Evolutionary conservation across 2,329 filamentous ascomycete species (phyloP).

Genomic region (Domatiomyces catenatus): DNA sequence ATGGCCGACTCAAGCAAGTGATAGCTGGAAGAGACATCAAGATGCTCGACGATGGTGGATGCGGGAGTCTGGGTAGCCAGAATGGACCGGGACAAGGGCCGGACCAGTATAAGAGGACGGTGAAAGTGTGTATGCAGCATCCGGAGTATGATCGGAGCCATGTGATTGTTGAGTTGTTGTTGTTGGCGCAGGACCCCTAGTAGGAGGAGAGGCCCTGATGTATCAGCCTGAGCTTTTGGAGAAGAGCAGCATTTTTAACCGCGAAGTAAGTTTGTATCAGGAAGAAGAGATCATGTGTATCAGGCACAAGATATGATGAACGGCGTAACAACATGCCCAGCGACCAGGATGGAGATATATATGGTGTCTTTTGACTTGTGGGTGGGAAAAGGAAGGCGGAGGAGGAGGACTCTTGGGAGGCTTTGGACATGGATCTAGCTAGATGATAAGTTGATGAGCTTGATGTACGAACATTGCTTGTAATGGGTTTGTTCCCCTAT

Average conservation of each 20-base stretch:
- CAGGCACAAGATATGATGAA: neutral
- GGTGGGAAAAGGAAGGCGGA: neutral
- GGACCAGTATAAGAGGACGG: constrained; percentile 43
- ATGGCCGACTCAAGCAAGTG: constrained; percentile 82
- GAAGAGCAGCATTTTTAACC: neutral
- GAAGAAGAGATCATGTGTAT: no score
- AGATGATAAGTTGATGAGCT: neutral
- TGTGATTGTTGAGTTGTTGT: constrained; percentile 78
- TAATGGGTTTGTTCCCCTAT: no score
- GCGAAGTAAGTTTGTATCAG: neutral
- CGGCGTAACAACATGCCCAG: neutral
- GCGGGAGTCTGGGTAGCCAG: constrained; percentile 40
- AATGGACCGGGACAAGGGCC: constrained; percentile 11
- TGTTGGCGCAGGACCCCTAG: constrained; percentile 34
- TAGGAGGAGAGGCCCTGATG: neutral
- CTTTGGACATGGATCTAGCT: neutral
- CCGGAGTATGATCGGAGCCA: constrained; percentile 71
- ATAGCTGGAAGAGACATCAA: constrained; percentile 82
- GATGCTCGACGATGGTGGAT: constrained; percentile 71
- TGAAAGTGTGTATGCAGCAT: constrained; percentile 93
- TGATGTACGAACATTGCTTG: no score
- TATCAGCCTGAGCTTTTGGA: neutral
- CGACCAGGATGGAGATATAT: neutral
- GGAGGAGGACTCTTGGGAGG: neutral
- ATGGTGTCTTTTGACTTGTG: neutral